Evolutionary conservation across 306 rosid species (phyloP).

Genomic region (Vicia sativa): DNA sequence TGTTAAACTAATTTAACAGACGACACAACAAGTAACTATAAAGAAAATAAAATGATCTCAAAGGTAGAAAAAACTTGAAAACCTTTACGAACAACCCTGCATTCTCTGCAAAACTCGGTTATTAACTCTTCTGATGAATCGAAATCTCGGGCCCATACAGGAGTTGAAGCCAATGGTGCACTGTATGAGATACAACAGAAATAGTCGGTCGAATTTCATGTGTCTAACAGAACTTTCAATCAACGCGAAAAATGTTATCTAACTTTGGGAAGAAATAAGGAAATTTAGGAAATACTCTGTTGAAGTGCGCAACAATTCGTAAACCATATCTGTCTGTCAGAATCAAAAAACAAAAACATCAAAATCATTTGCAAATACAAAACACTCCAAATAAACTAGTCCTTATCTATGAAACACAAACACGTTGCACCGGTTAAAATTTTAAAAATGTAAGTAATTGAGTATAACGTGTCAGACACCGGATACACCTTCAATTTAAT

Average conservation of each 20-base stretch:
- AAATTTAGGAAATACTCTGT: conserved; percentile 75
- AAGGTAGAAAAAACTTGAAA: conserved; percentile 27
- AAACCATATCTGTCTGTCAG: conserved; percentile 95
- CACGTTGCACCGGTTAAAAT: neutral
- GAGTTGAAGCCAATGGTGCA: conserved; percentile 88
- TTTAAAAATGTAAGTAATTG: neutral
- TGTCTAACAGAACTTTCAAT: conserved; percentile 28
- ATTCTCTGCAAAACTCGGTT: conserved; percentile 96
- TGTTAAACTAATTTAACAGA: conserved; percentile 19
- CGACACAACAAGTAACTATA: neutral
- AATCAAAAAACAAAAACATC: conserved; percentile 42
- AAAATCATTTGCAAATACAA: conserved; percentile 35
- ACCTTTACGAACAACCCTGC: conserved; percentile 98
- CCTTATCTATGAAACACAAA: neutral
- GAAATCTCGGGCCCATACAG: conserved; percentile 92
- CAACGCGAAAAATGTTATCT: neutral
- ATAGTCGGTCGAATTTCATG: conserved; percentile 33
- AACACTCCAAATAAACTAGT: conserved; percentile 11
- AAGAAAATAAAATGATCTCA: conserved; percentile 30
- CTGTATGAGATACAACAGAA: conserved; percentile 47
- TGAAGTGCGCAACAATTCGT: conserved; percentile 90
- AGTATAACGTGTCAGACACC: neutral
- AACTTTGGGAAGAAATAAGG: conserved; percentile 4
- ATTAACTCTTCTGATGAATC: conserved; percentile 83
- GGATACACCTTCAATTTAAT: neutral